These are phyloP conservation scores for Phaeosphaeriaceae sp. DNA, from an alignment of 2,329 filamentous ascomycete genomes.

Conservation along the genomic window DNA sequence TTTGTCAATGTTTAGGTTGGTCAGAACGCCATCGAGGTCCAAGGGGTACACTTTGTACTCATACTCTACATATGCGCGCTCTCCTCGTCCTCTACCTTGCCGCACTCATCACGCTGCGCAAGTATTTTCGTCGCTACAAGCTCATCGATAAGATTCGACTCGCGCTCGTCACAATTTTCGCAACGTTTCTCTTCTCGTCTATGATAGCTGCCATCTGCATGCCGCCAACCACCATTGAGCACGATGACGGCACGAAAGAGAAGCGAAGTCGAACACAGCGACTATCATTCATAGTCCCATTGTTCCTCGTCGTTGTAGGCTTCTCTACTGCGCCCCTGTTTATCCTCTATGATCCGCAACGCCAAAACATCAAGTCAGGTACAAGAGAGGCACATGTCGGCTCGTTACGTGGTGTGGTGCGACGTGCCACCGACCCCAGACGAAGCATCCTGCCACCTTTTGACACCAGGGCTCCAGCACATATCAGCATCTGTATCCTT, in stretches of 20 bases:
- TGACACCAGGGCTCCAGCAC: conserved; percentile 10
- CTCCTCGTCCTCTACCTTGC: conserved; percentile 40
- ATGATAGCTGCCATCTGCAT: conserved; percentile 35
- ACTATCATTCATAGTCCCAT: conserved; percentile 30
- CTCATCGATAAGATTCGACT: conserved; percentile 38
- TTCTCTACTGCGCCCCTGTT: conserved; percentile 38
- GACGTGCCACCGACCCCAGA: conserved; percentile 13
- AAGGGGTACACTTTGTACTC: conserved; percentile 40
- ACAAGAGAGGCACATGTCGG: conserved; percentile 6
- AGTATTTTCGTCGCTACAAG: conserved; percentile 39
- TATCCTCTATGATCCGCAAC: conserved; percentile 31
- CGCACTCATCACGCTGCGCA: conserved; percentile 39
- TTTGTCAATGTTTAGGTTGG: conserved; percentile 22
- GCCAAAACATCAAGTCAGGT: conserved; percentile 5
- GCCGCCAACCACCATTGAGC: conserved; percentile 12
- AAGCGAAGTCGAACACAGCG: conserved; percentile 24
- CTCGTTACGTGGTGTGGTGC: conserved; percentile 5
- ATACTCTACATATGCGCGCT: conserved; percentile 42
- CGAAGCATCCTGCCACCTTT: not conserved
- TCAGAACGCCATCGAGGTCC: conserved; percentile 32
- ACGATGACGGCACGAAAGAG: conserved; percentile 5
- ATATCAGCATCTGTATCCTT: conserved; percentile 20
- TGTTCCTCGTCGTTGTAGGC: conserved; percentile 36
- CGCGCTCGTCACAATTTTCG: conserved; percentile 35
- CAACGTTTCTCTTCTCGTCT: conserved; percentile 32